Evolutionary conservation across 2,329 filamentous ascomycete genomes (phyloP).

Genomic region (Trichoderma sp.): DNA sequence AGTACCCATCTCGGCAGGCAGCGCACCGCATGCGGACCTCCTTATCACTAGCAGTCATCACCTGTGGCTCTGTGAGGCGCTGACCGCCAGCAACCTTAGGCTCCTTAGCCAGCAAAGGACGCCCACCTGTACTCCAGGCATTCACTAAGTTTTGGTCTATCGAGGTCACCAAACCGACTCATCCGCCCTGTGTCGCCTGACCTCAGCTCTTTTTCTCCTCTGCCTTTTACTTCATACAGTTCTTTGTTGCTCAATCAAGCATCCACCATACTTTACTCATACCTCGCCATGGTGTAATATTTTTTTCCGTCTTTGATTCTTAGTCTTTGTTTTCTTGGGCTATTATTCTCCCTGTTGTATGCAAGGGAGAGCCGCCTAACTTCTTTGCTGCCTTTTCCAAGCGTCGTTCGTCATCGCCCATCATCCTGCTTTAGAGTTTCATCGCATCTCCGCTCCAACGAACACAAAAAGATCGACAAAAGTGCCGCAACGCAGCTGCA

Average conservation of each 20-base stretch:
- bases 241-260: neutral
- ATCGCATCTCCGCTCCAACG: slow-evolving; percentile 16
- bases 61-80: slow-evolving; percentile 14
- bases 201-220: slow-evolving; percentile 11
- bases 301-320: neutral
- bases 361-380: slow-evolving; percentile 17
- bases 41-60: slow-evolving; percentile 4
- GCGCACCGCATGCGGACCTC: slow-evolving; percentile 14
- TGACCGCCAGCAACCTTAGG: slow-evolving; percentile 18
- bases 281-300: neutral
- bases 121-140: slow-evolving; percentile 12
- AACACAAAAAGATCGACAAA: neutral
- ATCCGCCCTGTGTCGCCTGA: slow-evolving; percentile 24
- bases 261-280: slow-evolving; percentile 12
- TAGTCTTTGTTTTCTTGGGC: neutral
- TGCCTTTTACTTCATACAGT: neutral
- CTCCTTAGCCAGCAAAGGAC: slow-evolving; percentile 9
- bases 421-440: neutral
- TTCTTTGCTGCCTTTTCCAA: slow-evolving; percentile 1
- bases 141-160: slow-evolving; percentile 23
- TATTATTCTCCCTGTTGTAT: neutral
- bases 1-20: slow-evolving; percentile 9
- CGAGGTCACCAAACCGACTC: slow-evolving; percentile 23
- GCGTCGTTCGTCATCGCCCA: slow-evolving; percentile 18
- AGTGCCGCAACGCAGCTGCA: neutral